Base-by-base conservation (phyloP, 495 filamentous ascomycete species). In the Chaetomium cochliodes region DNA sequence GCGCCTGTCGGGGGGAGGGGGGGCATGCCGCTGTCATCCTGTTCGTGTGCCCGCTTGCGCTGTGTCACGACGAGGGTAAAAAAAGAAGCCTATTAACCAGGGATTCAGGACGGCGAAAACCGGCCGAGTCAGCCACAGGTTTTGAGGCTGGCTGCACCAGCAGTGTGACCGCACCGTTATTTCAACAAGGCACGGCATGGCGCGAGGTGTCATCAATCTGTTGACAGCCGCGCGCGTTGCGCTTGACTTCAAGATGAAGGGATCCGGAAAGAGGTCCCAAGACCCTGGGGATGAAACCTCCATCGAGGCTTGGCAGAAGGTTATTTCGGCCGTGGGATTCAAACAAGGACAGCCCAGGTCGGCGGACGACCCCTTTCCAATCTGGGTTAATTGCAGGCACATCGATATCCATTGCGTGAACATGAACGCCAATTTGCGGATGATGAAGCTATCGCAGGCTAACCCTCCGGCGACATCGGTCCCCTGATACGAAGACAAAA, bases 271-370 rank as follows among this genome's bases (percentile, higher is more conserved):
- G 22, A 26, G 51, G 46, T 58, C 49, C 50, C 37, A 22, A 46
- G 25, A 23, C 44, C 42, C 18, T 65, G 50, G 58, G 33, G n/a
- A 15, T 68, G 62, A 68, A 53, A 68, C 66, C 62, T 20, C 49
- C 37, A 20, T 62, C 46, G 26, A 46, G 26, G 25, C 65, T 67
- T 64, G 60, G 65, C 65, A 61, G 25, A 64, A 64, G 50, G 57
- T 64, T 67, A 64, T 67, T 64, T 68, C 57, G 58, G 39, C 23
- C 30, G 54, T 64, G 56, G 50, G 58, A 63, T 33, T 61, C 28
- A 13, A 64, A 26, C 65, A 67, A 33, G 60, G 65, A 30, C 22
- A 37, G 55, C 20, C 61, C 61, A 33, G 9, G 57, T 12, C 20
- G 37, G 15, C 22, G 13, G 63, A 18, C 9, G 42, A 15, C 60